A percentile compares a stretch with the other conserved stretches of the same genome.
Evolutionary conservation across 1,284 basidiomycete species (phyloP).

Genomic region (Leccinum discolor): DNA sequence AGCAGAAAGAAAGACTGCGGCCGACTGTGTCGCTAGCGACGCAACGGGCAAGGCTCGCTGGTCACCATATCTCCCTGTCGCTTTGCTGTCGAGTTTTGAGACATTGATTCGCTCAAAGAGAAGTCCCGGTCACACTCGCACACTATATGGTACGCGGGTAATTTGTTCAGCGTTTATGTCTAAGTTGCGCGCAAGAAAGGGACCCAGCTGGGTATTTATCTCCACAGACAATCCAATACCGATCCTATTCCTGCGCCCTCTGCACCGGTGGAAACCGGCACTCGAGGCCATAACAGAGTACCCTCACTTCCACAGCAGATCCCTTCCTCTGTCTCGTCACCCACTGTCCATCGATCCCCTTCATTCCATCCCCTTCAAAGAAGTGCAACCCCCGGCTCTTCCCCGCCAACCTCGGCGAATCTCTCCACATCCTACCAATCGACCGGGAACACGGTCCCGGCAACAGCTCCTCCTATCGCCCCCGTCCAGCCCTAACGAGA

Average conservation of each 20-base stretch:
- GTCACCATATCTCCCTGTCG: no score
- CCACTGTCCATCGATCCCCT: slow-evolving; percentile 42
- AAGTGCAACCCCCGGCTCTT: slow-evolving; percentile 36
- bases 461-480: slow-evolving; percentile 41
- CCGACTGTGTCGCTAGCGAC: no score
- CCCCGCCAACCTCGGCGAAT: slow-evolving; percentile 19
- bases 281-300: slow-evolving; percentile 23
- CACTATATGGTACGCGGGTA: slow-evolving; percentile 48
- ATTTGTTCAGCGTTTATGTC: slow-evolving; percentile 44
- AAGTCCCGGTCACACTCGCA: slow-evolving; percentile 79
- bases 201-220: slow-evolving; percentile 85
- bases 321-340: slow-evolving; percentile 19
- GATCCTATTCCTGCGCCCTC: slow-evolving; percentile 58
- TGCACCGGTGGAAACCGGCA: slow-evolving; percentile 14
- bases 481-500: slow-evolving; percentile 75
- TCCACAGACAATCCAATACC: slow-evolving; percentile 82
- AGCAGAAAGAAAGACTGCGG: no score
- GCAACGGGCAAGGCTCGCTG: no score
- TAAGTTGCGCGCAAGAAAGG: slow-evolving; percentile 79
- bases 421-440: slow-evolving; percentile 27
- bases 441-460: slow-evolving; percentile 33
- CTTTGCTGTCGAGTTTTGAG: no score
- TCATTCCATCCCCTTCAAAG: slow-evolving; percentile 40
- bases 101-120: slow-evolving; percentile 43
- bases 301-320: slow-evolving; percentile 29